Conservation (phyloP, 495 filamentous ascomycete species). For the Margaritispora aquatica region DNA sequence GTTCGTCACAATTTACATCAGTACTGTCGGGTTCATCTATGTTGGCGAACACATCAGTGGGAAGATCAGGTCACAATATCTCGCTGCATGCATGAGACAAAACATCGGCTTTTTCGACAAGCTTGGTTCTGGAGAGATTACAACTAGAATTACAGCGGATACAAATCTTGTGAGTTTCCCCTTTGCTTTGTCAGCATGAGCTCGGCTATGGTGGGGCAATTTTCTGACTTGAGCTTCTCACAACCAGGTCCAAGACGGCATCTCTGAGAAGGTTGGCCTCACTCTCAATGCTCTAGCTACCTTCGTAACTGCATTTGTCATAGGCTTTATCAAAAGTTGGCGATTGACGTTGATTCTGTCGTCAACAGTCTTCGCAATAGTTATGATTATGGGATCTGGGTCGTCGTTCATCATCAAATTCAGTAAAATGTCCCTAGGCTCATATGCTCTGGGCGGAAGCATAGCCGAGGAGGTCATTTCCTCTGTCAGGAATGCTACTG, state of each 20-base stretch:
- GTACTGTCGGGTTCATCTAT: constrained; percentile 88
- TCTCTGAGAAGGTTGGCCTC: constrained; percentile 80
- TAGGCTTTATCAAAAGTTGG: constrained; percentile 82
- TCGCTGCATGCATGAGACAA: constrained; percentile 76
- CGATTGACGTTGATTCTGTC: constrained; percentile 76
- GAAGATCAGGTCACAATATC: constrained; percentile 80
- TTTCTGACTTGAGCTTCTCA: too few relatives aligned
- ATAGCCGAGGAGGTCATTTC: constrained; percentile 93
- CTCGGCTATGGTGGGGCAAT: too few relatives aligned
- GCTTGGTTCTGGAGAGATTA: constrained; percentile 86
- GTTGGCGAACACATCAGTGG: constrained; percentile 82
- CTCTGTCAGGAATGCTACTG: constrained; percentile 86
- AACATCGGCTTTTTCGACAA: constrained; percentile 94
- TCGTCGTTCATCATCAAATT: constrained; percentile 72
- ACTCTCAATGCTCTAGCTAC: constrained; percentile 69
- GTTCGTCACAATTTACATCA: constrained; percentile 73
- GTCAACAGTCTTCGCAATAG: constrained; percentile 68
- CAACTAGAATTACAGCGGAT: constrained; percentile 85
- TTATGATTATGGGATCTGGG: constrained; percentile 65
- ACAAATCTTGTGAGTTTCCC: too few relatives aligned
- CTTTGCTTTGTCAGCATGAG: too few relatives aligned
- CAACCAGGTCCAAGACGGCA: constrained; percentile 80
- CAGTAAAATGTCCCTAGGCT: constrained; percentile 66
- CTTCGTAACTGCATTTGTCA: constrained; percentile 83
- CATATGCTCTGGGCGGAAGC: constrained; percentile 78